Conservation (phyloP, 257 asterid species). For the Solanum paucissectum region DNA sequence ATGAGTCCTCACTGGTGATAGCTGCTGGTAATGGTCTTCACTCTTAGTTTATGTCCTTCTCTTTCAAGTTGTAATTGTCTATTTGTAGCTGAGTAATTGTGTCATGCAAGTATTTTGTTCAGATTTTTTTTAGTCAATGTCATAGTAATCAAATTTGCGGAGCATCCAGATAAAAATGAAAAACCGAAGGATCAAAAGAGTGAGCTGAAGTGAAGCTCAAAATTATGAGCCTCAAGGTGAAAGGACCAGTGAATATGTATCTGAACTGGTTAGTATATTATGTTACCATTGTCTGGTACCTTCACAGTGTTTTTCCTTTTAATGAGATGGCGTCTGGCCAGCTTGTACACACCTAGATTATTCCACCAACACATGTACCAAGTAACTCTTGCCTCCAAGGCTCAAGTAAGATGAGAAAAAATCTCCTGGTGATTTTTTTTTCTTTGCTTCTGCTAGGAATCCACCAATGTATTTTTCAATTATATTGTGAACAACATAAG, state of each 20-base stretch:
- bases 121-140: constrained; percentile 8
- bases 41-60: neutral
- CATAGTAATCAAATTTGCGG: constrained; percentile 84
- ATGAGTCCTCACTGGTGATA: constrained; percentile 96
- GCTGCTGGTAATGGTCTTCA: constrained; percentile 56
- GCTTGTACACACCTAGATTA: neutral
- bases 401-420: neutral
- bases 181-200: constrained; percentile 74
- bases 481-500: neutral
- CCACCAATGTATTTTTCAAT: neutral
- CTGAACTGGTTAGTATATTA: constrained; percentile 62
- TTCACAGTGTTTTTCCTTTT: neutral
- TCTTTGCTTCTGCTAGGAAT: neutral
- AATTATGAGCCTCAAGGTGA: constrained; percentile 81
- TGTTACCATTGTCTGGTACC: neutral
- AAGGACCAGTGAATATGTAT: constrained; percentile 64
- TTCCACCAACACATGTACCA: neutral
- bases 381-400: neutral
- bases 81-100: neutral
- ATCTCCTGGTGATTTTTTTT: neutral
- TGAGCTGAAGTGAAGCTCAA: constrained; percentile 59
- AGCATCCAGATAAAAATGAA: constrained; percentile 78
- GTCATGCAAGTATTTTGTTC: neutral
- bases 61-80: neutral
- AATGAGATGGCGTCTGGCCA: neutral